phyloP scores from a whole-genome alignment of 352 stramenopile genomes.

The Elongisporangium anandrum region DNA sequence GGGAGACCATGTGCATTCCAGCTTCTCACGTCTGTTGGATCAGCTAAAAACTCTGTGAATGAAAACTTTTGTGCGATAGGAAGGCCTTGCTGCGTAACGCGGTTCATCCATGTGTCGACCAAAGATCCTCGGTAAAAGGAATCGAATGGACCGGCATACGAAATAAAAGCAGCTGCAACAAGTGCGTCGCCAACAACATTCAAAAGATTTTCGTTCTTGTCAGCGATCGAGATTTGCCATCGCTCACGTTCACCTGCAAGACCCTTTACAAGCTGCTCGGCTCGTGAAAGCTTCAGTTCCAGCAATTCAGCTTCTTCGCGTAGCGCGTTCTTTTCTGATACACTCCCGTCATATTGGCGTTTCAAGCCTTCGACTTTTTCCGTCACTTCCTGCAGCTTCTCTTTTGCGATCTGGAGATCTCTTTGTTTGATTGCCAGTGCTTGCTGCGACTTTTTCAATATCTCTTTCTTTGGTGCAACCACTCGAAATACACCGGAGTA shows the following conservation, averaged over 20 bases:
- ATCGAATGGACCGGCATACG: constrained; percentile 95
- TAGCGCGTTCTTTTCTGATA: constrained; percentile 93
- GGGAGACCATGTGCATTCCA: constrained; percentile 95
- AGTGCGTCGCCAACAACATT: constrained; percentile 92
- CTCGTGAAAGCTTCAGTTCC: constrained; percentile 90
- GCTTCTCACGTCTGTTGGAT: constrained; percentile 90
- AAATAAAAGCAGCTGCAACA: constrained; percentile 92
- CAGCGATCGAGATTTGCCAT: constrained; percentile 90
- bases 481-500: constrained; percentile 87
- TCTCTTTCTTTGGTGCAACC: constrained; percentile 89
- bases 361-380: constrained; percentile 91
- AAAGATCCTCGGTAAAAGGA: constrained; percentile 85
- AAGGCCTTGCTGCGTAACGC: constrained; percentile 78
- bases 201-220: constrained; percentile 84
- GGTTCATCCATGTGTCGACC: constrained; percentile 88
- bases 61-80: constrained; percentile 87
- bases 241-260: constrained; percentile 92
- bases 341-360: constrained; percentile 88
- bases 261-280: constrained; percentile 92
- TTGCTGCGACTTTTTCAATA: constrained; percentile 84
- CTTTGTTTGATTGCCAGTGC: constrained; percentile 85
- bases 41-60: constrained; percentile 91
- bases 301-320: constrained; percentile 91
- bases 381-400: constrained; percentile 88
- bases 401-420: constrained; percentile 84